These are phyloP conservation scores for Asterophora parasitica DNA, from an alignment of 768 basidiomycete species.

Conservation along the genomic window DNA sequence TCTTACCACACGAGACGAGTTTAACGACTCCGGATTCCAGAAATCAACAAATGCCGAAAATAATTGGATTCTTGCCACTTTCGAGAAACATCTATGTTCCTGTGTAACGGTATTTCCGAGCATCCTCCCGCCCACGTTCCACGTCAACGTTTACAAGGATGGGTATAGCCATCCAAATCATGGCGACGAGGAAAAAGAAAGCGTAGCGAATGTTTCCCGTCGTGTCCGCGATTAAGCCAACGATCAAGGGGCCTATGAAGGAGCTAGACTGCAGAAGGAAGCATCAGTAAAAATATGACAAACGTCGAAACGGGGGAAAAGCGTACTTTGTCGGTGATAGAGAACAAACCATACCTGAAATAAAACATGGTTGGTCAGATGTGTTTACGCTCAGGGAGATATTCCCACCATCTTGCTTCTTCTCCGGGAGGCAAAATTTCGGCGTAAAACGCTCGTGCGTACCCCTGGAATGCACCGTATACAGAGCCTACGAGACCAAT, in stretches of 20 bases:
- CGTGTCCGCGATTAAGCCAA: slow-evolving; percentile 80
- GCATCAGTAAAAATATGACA: background rate
- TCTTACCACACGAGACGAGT: too few species aligned
- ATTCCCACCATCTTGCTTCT: slow-evolving; percentile 77
- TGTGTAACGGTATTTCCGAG: slow-evolving; percentile 33
- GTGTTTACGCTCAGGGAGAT: background rate
- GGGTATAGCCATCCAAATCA: slow-evolving; percentile 81
- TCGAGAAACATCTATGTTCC: background rate
- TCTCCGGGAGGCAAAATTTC: slow-evolving; percentile 84
- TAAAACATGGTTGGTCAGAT: background rate
- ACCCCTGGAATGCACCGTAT: slow-evolving; percentile 90
- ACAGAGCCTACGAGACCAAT: slow-evolving; percentile 43
- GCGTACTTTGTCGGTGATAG: slow-evolving; percentile 82
- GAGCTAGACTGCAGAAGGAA: slow-evolving; percentile 67
- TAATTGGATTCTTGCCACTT: too few species aligned
- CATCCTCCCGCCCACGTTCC: slow-evolving; percentile 54
- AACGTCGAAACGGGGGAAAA: slow-evolving; percentile 8
- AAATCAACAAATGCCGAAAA: background rate
- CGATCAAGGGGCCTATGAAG: slow-evolving; percentile 86
- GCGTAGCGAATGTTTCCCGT: slow-evolving; percentile 91
- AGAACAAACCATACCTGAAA: slow-evolving; percentile 66
- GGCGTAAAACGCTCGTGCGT: slow-evolving; percentile 82
- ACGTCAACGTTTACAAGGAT: slow-evolving; percentile 69
- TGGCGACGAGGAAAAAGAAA: slow-evolving; percentile 81
- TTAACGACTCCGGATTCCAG: too few species aligned